Evolutionary conservation across 2,329 filamentous ascomycete genomes (phyloP).

Genomic region (Ramularia endophylla): DNA sequence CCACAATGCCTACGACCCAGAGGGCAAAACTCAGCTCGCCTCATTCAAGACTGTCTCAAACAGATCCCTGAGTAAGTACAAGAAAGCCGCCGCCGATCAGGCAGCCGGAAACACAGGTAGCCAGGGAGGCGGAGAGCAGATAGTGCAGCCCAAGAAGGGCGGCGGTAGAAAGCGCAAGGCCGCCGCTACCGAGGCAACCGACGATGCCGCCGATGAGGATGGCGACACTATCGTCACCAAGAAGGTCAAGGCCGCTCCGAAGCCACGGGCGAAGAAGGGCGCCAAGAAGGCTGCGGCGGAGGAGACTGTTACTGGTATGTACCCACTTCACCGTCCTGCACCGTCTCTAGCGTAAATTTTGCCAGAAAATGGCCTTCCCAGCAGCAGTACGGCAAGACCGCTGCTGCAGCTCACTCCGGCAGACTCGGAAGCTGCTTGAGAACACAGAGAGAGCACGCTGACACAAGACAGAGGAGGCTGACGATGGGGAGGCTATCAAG

Average conservation of each 20-base stretch:
- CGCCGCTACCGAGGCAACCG: conserved; percentile 5
- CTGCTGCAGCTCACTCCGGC: too few relatives aligned
- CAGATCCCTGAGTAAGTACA: conserved; percentile 6
- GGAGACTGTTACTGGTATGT: background rate
- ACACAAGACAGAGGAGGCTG: background rate
- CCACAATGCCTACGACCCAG: conserved; percentile 9
- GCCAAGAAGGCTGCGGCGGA: conserved; percentile 2
- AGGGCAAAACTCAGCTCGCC: conserved; percentile 14
- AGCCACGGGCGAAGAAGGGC: conserved; percentile 4
- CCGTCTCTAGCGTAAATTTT: background rate
- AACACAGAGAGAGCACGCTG: conserved; percentile 1
- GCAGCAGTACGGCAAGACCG: too few relatives aligned
- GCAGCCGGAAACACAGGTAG: too few relatives aligned
- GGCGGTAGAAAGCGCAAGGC: conserved; percentile 8
- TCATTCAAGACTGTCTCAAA: conserved; percentile 17
- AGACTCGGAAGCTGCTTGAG: conserved; percentile 1
- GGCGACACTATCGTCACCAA: conserved; percentile 7
- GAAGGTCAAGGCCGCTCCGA: conserved; percentile 4
- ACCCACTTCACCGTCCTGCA: too few relatives aligned
- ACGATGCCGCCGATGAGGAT: conserved; percentile 1
- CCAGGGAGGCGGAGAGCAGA: background rate
- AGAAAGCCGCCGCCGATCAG: conserved; percentile 4
- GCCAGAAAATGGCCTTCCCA: too few relatives aligned
- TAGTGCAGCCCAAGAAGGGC: too few relatives aligned
- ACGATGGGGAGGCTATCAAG: conserved; percentile 6